Conservation (phyloP, 2,329 filamentous ascomycete genomes). For the Pyrenochaeta sp. region DNA sequence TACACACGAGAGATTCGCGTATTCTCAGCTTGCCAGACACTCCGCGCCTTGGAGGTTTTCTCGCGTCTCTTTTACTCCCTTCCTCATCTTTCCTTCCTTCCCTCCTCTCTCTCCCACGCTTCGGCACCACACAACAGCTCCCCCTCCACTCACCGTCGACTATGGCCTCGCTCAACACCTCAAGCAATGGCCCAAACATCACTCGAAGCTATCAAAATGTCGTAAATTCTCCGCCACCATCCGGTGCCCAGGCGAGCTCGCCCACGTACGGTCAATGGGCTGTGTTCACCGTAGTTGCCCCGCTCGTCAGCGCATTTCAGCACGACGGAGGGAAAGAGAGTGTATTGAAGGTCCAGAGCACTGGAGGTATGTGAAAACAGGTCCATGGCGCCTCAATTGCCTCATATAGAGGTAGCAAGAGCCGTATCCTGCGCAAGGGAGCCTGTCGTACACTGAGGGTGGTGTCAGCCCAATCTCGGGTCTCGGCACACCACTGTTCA, state of each 20-base stretch:
- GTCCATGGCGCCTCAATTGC: slow-evolving; percentile 10
- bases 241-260: slow-evolving; percentile 69
- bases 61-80: slow-evolving; percentile 5
- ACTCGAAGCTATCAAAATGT: slow-evolving; percentile 70
- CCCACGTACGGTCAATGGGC: slow-evolving; percentile 92
- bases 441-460: slow-evolving; percentile 4
- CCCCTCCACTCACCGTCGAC: slow-evolving; percentile 56
- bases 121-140: slow-evolving; percentile 14
- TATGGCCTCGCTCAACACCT: slow-evolving; percentile 74
- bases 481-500: slow-evolving; percentile 9
- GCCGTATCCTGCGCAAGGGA: background rate
- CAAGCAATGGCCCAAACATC: slow-evolving; percentile 63
- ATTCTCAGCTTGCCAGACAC: slow-evolving; percentile 13
- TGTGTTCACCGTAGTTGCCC: slow-evolving; percentile 90
- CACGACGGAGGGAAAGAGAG: slow-evolving; percentile 88
- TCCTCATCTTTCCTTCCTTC: slow-evolving; percentile 6
- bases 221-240: slow-evolving; percentile 67
- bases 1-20: slow-evolving; percentile 17
- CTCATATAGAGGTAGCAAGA: background rate
- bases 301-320: slow-evolving; percentile 92
- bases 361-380: slow-evolving; percentile 71
- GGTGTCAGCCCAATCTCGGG: slow-evolving; percentile 22
- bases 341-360: slow-evolving; percentile 90
- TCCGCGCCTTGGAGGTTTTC: slow-evolving; percentile 3
- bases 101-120: background rate